Evolutionary conservation across 78 protist species (phyloP).

Genomic region (Polysphondylium violaceum): DNA sequence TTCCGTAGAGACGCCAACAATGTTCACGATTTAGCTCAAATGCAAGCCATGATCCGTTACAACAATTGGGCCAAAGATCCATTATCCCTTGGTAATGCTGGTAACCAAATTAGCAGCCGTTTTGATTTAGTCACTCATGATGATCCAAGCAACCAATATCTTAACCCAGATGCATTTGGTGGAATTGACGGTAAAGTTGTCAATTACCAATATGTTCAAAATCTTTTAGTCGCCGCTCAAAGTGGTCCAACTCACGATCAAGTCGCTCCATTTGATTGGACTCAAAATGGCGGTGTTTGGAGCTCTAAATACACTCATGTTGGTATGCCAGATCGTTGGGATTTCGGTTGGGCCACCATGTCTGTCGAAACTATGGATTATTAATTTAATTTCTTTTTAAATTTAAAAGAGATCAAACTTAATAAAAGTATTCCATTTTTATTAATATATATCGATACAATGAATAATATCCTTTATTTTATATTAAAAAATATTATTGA

Average conservation of each 20-base stretch:
- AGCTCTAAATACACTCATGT: slow-evolving; percentile 8
- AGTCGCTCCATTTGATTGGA: slow-evolving; percentile 63
- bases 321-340: slow-evolving; percentile 72
- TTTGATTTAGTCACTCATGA: slow-evolving; percentile 83
- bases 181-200: slow-evolving; percentile 78
- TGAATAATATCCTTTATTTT: too few relatives aligned
- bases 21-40: slow-evolving; percentile 41
- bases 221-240: slow-evolving; percentile 46
- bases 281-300: slow-evolving; percentile 4
- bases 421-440: too few relatives aligned
- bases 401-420: too few relatives aligned
- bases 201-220: neutral
- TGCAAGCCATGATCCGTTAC: slow-evolving; percentile 83
- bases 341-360: slow-evolving; percentile 67
- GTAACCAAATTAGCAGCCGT: slow-evolving; percentile 83
- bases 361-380: slow-evolving; percentile 3
- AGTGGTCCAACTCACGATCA: slow-evolving; percentile 71
- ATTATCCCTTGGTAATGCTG: slow-evolving; percentile 84
- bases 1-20: slow-evolving; percentile 78
- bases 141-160: slow-evolving; percentile 54
- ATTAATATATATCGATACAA: too few relatives aligned
- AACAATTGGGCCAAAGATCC: slow-evolving; percentile 89
- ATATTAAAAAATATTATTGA: too few relatives aligned
- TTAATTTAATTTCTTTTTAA: too few relatives aligned
- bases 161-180: slow-evolving; percentile 73